Base-by-base conservation (phyloP, 352 stramenopile species). In the Phytopythium helicoides region DNA sequence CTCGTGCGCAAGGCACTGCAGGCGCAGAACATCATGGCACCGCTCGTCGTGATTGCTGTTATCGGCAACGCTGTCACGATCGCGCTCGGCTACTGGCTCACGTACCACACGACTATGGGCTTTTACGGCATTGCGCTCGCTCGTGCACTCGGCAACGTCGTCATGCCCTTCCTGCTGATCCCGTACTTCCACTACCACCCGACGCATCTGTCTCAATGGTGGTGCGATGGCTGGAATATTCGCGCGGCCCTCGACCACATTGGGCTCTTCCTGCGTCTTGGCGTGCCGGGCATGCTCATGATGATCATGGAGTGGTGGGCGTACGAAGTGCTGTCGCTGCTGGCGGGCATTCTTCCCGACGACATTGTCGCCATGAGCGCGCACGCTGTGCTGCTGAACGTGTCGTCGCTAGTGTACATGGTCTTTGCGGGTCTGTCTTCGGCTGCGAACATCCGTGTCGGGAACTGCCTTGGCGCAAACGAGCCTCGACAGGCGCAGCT, bases 1-100 rank as follows among this genome's bases (percentile, higher is more conserved):
- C 53, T 94, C 15, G 51, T 94, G 12, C 73, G 85, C 47, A 94
- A 95, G 45, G 65, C 89, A 12, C 62, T 87, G 11, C 84, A 95
- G 41, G 76, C 87, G 1, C 75, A 92, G 49, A 89, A 91, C 53
- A 81, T 93, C 35, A 71, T 89, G 46, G 53, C 70, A n/a, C 85
- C 85, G 16, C 70, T 94, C 52, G 69, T 94, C 31, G 56, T 75
- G n/a, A 78, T 89, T 14, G 74, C 77, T 1, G 53, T 83, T 3
- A 45, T 81, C 15, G 67, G 69, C 42, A 89, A 87, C 46, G 19
- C 89, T 26, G 80, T 95, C 22, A 92, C 87, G 54, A 58, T 87
- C 31, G 52, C 54, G 1, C 46, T 69, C 0, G 87, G 84, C 0
- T 85, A 80, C 51, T 74, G 75, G 37, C 55, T 96, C 35, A 88